These are phyloP conservation scores for Geotrichum aggregatum DNA, from an alignment of 1,139 yeast species.

Conservation along the genomic window DNA sequence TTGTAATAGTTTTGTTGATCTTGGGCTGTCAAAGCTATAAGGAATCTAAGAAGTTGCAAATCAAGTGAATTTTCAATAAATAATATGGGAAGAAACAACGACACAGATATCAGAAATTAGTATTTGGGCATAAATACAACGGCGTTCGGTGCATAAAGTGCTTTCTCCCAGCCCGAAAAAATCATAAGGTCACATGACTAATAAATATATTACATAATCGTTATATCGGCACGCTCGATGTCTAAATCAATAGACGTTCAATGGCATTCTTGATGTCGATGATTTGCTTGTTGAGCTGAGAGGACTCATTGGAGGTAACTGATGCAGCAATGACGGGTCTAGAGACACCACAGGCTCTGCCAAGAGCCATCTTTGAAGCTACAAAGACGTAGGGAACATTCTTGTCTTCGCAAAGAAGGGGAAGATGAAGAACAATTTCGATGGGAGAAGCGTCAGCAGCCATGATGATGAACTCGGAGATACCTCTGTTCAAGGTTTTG, in stretches of 20 bases:
- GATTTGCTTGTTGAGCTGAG: slow-evolving; percentile 95
- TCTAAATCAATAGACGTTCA: slow-evolving; percentile 90
- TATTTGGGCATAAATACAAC: too few relatives aligned
- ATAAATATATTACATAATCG: background rate
- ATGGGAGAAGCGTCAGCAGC: slow-evolving; percentile 99
- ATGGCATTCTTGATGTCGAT: slow-evolving; percentile 98
- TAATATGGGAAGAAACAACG: too few relatives aligned
- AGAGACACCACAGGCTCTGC: slow-evolving; percentile 99
- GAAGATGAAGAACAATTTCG: slow-evolving; percentile 95
- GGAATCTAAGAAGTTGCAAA: too few relatives aligned
- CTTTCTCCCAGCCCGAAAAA: too few relatives aligned
- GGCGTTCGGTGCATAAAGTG: too few relatives aligned
- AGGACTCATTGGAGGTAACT: slow-evolving; percentile 96
- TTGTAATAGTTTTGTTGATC: too few relatives aligned
- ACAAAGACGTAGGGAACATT: slow-evolving; percentile 98
- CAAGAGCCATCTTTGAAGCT: slow-evolving; percentile 96
- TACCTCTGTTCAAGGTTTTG: slow-evolving; percentile 99
- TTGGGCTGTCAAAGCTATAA: too few relatives aligned
- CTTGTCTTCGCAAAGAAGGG: slow-evolving; percentile 97
- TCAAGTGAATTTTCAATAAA: too few relatives aligned
- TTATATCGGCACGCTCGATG: background rate
- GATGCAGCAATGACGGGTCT: slow-evolving; percentile 99
- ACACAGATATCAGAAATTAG: too few relatives aligned
- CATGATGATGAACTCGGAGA: slow-evolving; percentile 98
- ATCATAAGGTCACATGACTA: background rate